Evolutionary conservation across 2,329 filamentous ascomycete genomes (phyloP).

Genomic region (Parastagonospora nodorum): DNA sequence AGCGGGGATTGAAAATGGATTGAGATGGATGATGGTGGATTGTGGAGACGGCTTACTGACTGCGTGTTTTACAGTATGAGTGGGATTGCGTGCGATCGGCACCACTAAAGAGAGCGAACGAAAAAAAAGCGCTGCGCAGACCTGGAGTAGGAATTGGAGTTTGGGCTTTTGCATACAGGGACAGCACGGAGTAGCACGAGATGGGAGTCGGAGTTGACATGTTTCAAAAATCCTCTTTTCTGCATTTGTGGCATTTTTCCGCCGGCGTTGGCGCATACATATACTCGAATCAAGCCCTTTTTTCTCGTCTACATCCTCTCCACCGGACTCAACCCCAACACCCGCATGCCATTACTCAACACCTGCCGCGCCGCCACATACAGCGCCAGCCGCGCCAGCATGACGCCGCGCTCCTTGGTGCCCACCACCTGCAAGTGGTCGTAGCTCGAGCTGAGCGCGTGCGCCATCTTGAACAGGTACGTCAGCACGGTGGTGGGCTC

Average conservation of each 20-base stretch:
- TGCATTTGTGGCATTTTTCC: too few relatives aligned
- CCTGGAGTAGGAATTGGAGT: too few relatives aligned
- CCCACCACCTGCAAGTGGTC: conserved; percentile 83
- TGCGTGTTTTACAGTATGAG: conserved; percentile 53
- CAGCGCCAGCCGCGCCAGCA: conserved; percentile 68
- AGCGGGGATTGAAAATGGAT: too few relatives aligned
- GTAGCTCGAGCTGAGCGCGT: conserved; percentile 78
- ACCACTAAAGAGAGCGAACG: conserved; percentile 19
- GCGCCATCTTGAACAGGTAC: conserved; percentile 87
- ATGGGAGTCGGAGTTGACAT: too few relatives aligned
- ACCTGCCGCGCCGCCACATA: conserved; percentile 78
- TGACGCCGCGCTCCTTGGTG: conserved; percentile 69
- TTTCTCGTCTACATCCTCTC: conserved; percentile 55
- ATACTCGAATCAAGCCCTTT: background rate
- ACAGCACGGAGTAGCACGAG: too few relatives aligned
- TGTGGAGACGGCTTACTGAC: background rate
- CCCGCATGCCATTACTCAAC: conserved; percentile 79
- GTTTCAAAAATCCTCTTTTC: too few relatives aligned
- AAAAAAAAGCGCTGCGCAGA: too few relatives aligned
- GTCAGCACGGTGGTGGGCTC: conserved; percentile 72
- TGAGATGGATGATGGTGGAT: too few relatives aligned
- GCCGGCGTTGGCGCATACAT: too few relatives aligned
- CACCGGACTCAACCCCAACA: conserved; percentile 79
- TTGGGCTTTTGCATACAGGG: too few relatives aligned
- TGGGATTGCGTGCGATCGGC: conserved; percentile 62